Evolutionary conservation across 148 eudicot species (phyloP), one percentile per base, ranked within the genome.

Genomic region (Cornus kousa): DNA sequence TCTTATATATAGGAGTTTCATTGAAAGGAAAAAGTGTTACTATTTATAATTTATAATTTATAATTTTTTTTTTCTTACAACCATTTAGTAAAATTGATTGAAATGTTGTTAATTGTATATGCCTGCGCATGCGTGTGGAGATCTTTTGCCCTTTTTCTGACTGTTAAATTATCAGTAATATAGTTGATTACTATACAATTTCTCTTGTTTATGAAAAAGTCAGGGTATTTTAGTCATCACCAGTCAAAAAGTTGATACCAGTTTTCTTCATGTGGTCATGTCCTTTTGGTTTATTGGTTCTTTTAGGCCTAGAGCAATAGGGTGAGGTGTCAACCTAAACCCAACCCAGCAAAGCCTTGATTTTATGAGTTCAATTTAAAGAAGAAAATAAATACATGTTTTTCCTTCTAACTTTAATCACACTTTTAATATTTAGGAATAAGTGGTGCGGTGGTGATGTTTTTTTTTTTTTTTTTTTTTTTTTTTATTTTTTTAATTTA

Each of bases 211-310:
- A 28, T 22, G 7, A 9, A 59, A 23, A 62, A 35, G 37, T 33
- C 69, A 46, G 75, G 66, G 69, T 77, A 71, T n/a, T 68, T 22
- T 74, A 72, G 40, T 74, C 68, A 60, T 78, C 71, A 32, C 37
- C 12, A 77, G 79, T 71, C 67, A 74, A 86, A 83, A 83, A 50
- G 77, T 82, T 72, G 73, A 82, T 85, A 79, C 81, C 76, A 68
- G 79, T 55, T 81, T 67, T 37, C 67, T 72, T 73, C 70, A 4
- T 69, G 80, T 69, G 80, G 79, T 75, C 75, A 32, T 74, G 35
- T 53, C 53, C 74, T 57, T 14, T 57, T 57, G 64, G 37, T 5
- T 57, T 57, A 57, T 57, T 57, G 20, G 64, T 57, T 57, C 60
- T 80, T 71, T 70, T 66, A 35, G 22, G 57, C 73, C 79, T 62